Percentiles rank a stretch among this genome's conserved stretches.
These are phyloP conservation scores for Casuarina equisetifolia DNA, from an alignment of 306 rosid genomes.

Conservation along the genomic window DNA sequence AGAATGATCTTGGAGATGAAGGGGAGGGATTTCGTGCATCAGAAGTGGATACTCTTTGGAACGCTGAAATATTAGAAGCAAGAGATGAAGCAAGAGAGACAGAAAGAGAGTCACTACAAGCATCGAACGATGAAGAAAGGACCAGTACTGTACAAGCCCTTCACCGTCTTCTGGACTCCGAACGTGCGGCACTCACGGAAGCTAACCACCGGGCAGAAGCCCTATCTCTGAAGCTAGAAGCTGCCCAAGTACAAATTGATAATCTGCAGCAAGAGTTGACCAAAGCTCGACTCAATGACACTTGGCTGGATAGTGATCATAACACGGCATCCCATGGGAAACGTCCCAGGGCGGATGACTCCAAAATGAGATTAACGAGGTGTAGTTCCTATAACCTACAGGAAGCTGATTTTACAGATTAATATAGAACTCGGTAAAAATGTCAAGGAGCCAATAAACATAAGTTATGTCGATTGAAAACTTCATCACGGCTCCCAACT, in stretches of 20 bases:
- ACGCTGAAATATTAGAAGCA: slow-evolving; percentile 54
- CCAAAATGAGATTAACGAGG: slow-evolving; percentile 40
- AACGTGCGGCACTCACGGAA: slow-evolving; percentile 89
- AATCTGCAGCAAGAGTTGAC: slow-evolving; percentile 88
- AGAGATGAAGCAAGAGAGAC: slow-evolving; percentile 83
- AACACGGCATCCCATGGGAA: slow-evolving; percentile 77
- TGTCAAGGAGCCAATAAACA: no score
- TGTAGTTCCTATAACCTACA: no score
- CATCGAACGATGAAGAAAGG: slow-evolving; percentile 73
- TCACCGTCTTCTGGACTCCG: slow-evolving; percentile 75
- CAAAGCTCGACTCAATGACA: slow-evolving; percentile 74
- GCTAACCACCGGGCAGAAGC: slow-evolving; percentile 89
- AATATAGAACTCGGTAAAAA: no score
- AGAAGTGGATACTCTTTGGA: slow-evolving; percentile 59
- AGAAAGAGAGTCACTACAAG: slow-evolving; percentile 70
- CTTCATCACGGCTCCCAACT: no score
- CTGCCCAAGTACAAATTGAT: slow-evolving; percentile 88
- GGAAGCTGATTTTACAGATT: no score
- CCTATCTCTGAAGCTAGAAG: slow-evolving; percentile 81
- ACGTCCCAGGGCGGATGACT: slow-evolving; percentile 66
- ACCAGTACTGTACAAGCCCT: slow-evolving; percentile 71
- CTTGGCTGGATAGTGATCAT: slow-evolving; percentile 72
- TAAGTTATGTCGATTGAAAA: no score
- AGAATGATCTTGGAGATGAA: slow-evolving; percentile 49
- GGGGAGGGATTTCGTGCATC: slow-evolving; percentile 55